A percentile compares a stretch with the other conserved stretches of the same genome.
Evolutionary conservation across 257 asterid species (phyloP).

Genomic region (Nicotiana paniculata): DNA sequence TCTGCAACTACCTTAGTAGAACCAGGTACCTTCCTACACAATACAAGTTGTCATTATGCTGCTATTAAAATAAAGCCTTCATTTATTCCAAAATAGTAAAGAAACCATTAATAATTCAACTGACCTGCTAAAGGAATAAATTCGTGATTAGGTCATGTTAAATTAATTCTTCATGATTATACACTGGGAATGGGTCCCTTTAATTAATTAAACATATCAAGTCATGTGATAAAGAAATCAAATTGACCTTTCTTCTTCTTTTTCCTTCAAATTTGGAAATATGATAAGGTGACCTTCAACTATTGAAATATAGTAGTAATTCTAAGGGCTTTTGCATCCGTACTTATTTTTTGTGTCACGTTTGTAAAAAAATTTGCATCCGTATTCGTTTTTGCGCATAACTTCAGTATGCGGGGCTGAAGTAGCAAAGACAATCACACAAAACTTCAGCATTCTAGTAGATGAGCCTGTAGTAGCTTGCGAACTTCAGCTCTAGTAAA

Average conservation of each 20-base stretch:
- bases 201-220: slow-evolving; percentile 2
- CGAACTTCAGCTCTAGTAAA: too few species aligned
- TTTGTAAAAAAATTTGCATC: too few species aligned
- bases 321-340: too few species aligned
- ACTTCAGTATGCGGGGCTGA: too few species aligned
- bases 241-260: background rate
- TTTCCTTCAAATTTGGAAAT: too few species aligned
- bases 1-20: slow-evolving; percentile 8
- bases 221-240: background rate
- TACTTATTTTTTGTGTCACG: too few species aligned
- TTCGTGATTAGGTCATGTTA: background rate
- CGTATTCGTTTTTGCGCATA: too few species aligned
- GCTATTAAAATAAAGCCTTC: background rate
- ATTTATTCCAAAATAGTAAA: slow-evolving; percentile 13
- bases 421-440: too few species aligned
- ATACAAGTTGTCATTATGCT: slow-evolving; percentile 18
- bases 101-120: background rate
- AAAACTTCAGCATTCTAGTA: too few species aligned
- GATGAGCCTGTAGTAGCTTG: too few species aligned
- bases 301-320: too few species aligned
- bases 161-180: slow-evolving; percentile 8
- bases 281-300: too few species aligned
- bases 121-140: background rate
- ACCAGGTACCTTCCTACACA: slow-evolving; percentile 2
- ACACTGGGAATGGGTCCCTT: slow-evolving; percentile 1